Conservation (phyloP, 768 basidiomycete species). For the Termitomyces bulborhizus region DNA sequence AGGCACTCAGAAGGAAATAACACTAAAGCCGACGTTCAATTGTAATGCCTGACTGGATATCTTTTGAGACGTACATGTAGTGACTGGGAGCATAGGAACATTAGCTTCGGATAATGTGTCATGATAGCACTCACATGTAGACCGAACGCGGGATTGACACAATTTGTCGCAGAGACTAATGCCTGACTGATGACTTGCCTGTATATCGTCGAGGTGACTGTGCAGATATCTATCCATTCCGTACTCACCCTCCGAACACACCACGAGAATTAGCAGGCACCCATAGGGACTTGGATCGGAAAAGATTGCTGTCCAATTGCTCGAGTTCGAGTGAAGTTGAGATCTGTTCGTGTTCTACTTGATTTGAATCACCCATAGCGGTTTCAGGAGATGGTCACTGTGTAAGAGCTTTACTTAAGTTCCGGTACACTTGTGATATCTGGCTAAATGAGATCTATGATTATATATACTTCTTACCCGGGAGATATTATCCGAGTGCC, state of each 20-base stretch:
- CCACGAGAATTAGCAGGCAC: slow-evolving; percentile 58
- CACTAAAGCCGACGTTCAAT: slow-evolving; percentile 38
- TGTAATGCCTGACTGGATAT: neutral
- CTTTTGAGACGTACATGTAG: slow-evolving; percentile 49
- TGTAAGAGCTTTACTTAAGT: slow-evolving; percentile 30
- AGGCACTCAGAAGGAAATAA: slow-evolving; percentile 76
- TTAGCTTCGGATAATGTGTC: neutral
- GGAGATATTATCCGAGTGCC: slow-evolving; percentile 17
- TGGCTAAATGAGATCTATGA: too few relatives aligned
- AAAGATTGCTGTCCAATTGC: slow-evolving; percentile 68
- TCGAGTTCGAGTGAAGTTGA: slow-evolving; percentile 75
- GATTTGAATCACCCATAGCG: slow-evolving; percentile 30
- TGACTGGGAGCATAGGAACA: slow-evolving; percentile 34
- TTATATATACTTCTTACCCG: neutral
- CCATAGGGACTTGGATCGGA: slow-evolving; percentile 70
- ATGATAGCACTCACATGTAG: slow-evolving; percentile 59
- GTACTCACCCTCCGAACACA: slow-evolving; percentile 67
- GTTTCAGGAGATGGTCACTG: neutral
- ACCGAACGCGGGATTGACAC: slow-evolving; percentile 56
- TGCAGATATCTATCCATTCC: neutral
- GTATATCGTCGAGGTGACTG: neutral
- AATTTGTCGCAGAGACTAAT: slow-evolving; percentile 72
- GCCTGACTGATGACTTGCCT: slow-evolving; percentile 86
- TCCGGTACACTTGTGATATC: slow-evolving; percentile 47
- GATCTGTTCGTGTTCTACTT: slow-evolving; percentile 62